Percentiles rank a stretch among this genome's conserved stretches.
Conservation (phyloP, 805 yeast genomes). For the Diddensiella transvaalensis region DNA sequence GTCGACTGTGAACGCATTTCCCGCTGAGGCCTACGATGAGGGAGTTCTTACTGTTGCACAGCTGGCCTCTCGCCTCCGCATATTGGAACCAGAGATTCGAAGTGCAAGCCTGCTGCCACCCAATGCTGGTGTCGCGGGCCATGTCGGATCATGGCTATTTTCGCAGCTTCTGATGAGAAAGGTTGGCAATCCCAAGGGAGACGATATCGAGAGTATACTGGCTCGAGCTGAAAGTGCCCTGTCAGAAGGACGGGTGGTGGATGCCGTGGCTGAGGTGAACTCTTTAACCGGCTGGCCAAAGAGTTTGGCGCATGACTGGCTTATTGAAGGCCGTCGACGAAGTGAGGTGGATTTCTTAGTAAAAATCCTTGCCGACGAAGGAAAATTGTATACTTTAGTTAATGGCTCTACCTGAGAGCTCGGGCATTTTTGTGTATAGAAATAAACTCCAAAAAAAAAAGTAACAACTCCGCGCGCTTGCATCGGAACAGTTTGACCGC, state of each 20-base stretch:
- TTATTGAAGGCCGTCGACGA: conserved; percentile 81
- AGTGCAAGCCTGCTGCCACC: conserved; percentile 88
- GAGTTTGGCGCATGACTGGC: conserved; percentile 88
- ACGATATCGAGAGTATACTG: conserved; percentile 83
- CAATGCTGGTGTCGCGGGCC: conserved; percentile 93
- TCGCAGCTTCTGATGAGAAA: conserved; percentile 74
- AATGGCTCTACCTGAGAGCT: too few relatives aligned
- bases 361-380: conserved; percentile 41
- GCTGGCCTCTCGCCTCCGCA: conserved; percentile 72
- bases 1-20: conserved; percentile 46
- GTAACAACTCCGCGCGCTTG: too few relatives aligned
- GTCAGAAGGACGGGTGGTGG: conserved; percentile 70
- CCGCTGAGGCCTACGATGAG: conserved; percentile 40
- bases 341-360: conserved; percentile 82
- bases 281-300: conserved; percentile 90
- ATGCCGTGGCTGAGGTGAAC: conserved; percentile 90
- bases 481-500: too few relatives aligned
- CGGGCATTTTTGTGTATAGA: too few relatives aligned
- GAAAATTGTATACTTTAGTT: conserved; percentile 14
- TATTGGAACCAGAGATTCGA: conserved; percentile 80
- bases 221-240: conserved; percentile 79
- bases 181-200: conserved; percentile 73
- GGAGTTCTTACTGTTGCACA: conserved; percentile 78
- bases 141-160: conserved; percentile 72
- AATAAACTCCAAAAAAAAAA: too few relatives aligned